A percentile compares a stretch with the other conserved stretches of the same genome.
Evolutionary conservation across 2,329 filamentous ascomycete genomes (phyloP).

Genomic region (Metarhizium robertsii): DNA sequence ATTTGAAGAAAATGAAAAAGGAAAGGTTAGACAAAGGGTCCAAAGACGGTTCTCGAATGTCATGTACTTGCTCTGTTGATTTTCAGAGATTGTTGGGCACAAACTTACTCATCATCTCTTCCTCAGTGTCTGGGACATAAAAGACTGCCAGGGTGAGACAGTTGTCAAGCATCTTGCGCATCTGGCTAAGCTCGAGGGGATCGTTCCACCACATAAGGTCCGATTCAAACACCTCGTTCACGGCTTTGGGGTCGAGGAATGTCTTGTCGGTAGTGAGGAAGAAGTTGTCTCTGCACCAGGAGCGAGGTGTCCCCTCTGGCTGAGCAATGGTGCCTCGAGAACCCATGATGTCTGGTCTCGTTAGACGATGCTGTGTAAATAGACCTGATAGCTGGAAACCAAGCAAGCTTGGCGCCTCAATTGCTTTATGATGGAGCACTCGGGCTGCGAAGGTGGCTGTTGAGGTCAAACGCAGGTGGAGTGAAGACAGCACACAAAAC

Average conservation of each 20-base stretch:
- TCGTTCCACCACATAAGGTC: constrained; percentile 54
- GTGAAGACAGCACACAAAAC: constrained; percentile 2
- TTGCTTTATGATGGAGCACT: constrained; percentile 2
- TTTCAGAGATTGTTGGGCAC: not conserved
- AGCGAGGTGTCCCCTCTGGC: constrained; percentile 24
- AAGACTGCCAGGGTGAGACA: constrained; percentile 55
- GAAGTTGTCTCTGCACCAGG: constrained; percentile 45
- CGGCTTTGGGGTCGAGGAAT: constrained; percentile 42
- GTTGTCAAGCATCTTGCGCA: constrained; percentile 44
- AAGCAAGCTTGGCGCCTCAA: not conserved
- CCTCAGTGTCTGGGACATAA: constrained; percentile 26
- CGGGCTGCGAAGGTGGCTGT: constrained; percentile 4
- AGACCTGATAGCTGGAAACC: not conserved
- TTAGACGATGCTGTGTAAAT: too few relatives aligned
- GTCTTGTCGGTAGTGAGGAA: constrained; percentile 51
- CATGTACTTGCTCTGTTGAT: not conserved
- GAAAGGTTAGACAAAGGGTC: not conserved
- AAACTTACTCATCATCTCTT: constrained; percentile 28
- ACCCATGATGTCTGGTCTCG: constrained; percentile 7
- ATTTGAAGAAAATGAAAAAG: not conserved
- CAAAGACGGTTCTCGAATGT: not conserved
- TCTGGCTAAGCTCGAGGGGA: constrained; percentile 34
- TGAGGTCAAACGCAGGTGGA: constrained; percentile 3
- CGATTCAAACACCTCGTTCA: constrained; percentile 46
- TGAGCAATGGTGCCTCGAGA: constrained; percentile 11